Evolutionary conservation across 495 filamentous ascomycete genomes (phyloP).

Genomic region (Copromyces sp.): DNA sequence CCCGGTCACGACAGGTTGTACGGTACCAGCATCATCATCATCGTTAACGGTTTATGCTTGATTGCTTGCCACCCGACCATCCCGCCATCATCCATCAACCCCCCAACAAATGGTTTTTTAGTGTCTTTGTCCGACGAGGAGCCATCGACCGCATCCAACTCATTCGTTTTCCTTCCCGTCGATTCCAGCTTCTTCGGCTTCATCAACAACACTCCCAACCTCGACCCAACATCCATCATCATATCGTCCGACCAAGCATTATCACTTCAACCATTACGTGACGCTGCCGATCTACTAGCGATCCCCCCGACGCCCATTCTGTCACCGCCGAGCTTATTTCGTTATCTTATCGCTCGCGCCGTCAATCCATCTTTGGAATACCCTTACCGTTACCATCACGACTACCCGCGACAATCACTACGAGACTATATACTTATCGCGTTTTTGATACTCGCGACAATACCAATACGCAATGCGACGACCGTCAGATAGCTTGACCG

Average conservation of each 20-base stretch:
- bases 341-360: neutral
- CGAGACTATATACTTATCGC: neutral
- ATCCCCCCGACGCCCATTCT: neutral
- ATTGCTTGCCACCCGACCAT: neutral
- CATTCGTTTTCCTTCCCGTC: neutral
- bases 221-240: neutral
- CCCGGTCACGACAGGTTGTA: neutral
- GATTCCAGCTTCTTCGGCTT: neutral
- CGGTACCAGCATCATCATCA: neutral
- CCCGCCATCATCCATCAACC: neutral
- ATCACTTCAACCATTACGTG: neutral
- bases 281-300: neutral
- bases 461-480: slow-evolving; percentile 27
- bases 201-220: neutral
- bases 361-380: neutral
- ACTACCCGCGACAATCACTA: neutral
- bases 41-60: neutral
- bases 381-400: neutral
- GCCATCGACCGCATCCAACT: neutral
- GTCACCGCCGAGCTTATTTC: neutral
- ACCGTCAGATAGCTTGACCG: slow-evolving; percentile 32
- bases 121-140: too few relatives aligned
- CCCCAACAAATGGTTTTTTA: neutral
- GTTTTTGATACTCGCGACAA: neutral
- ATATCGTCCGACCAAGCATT: neutral